Conservation (phyloP, 345 rosid genomes). For the Dipteronia sinensis region DNA sequence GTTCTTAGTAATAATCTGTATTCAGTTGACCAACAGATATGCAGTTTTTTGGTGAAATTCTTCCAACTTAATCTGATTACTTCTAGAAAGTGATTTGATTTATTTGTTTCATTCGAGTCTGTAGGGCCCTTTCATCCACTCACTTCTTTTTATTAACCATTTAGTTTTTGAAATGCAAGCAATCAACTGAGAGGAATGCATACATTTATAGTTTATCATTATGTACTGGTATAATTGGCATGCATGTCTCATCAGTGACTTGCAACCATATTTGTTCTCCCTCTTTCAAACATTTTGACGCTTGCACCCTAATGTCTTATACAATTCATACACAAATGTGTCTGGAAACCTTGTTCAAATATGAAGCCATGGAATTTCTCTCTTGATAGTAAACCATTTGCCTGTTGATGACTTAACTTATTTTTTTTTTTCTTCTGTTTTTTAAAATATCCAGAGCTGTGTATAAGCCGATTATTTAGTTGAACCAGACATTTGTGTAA, state of each 20-base stretch:
- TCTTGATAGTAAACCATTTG: not conserved
- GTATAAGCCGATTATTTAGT: not conserved
- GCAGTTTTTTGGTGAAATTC: not conserved
- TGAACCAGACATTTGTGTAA: not conserved
- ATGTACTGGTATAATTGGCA: not conserved
- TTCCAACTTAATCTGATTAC: not conserved
- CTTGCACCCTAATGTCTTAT: not conserved
- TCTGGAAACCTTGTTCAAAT: not conserved
- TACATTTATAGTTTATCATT: not conserved
- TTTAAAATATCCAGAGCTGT: not conserved
- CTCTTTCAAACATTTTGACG: not conserved
- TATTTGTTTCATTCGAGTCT: not conserved
- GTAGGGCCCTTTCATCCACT: not conserved
- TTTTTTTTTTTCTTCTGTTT: not conserved
- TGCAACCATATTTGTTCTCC: not conserved
- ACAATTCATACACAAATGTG: slow-evolving; percentile 1
- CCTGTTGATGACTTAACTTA: not conserved
- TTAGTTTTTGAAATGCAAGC: not conserved
- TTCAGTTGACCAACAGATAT: not conserved
- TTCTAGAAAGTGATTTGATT: not conserved
- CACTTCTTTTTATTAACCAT: not conserved
- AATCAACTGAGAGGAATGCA: not conserved
- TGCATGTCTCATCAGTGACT: not conserved
- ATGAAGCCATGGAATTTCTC: not conserved
- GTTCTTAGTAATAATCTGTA: not conserved